Percentiles rank a stretch among this genome's conserved stretches.
These are phyloP conservation scores for Taiozyma sp. DNA, from an alignment of 1,139 yeast species.

Conservation along the genomic window DNA sequence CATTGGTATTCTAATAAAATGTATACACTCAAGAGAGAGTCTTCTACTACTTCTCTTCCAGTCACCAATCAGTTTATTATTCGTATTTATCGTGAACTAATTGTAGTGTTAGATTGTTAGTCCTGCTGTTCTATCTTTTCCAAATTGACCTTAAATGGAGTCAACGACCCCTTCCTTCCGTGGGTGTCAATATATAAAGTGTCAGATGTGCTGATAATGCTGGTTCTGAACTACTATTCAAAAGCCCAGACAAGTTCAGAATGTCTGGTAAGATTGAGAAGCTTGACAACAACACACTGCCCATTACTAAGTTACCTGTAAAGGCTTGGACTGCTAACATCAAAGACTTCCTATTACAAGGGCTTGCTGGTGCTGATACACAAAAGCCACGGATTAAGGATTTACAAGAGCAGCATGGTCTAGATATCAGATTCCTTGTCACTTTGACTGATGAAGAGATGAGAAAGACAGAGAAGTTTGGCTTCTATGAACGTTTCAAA, in stretches of 20 bases:
- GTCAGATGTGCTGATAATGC: too few species aligned
- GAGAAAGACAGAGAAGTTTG: slow-evolving; percentile 69
- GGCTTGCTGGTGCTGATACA: slow-evolving; percentile 70
- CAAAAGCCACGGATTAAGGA: slow-evolving; percentile 85
- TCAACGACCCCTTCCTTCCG: too few species aligned
- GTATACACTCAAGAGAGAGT: too few species aligned
- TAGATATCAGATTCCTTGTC: slow-evolving; percentile 74
- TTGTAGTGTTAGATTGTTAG: too few species aligned
- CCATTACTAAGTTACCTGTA: slow-evolving; percentile 90
- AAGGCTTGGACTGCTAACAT: slow-evolving; percentile 89
- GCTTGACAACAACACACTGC: slow-evolving; percentile 73
- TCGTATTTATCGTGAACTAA: too few species aligned
- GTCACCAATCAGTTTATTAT: too few species aligned
- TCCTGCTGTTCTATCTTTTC: too few species aligned
- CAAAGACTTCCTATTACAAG: slow-evolving; percentile 77
- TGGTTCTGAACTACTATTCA: too few species aligned
- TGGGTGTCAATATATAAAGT: too few species aligned
- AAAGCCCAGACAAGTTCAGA: slow-evolving; percentile 59
- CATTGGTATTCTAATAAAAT: too few species aligned
- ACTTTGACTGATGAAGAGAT: slow-evolving; percentile 76
- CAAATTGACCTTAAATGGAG: too few species aligned
- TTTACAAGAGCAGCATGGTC: slow-evolving; percentile 90
- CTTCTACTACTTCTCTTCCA: too few species aligned
- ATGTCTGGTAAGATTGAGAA: slow-evolving; percentile 80
- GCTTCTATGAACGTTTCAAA: slow-evolving; percentile 81